Conservation (phyloP, 441 rosid species). For the Brassica balearica region DNA sequence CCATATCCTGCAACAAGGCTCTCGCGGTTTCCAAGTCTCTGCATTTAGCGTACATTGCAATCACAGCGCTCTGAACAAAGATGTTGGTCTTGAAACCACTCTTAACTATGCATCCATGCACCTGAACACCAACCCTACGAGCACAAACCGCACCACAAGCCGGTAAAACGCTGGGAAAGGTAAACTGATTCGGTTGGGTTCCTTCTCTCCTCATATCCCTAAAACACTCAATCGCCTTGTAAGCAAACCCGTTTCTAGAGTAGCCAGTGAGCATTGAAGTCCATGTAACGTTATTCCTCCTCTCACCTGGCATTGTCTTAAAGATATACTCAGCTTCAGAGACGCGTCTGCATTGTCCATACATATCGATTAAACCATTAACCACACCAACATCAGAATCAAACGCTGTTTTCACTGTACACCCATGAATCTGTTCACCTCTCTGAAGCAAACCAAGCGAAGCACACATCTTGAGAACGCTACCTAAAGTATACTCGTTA, state of each 20-base stretch:
- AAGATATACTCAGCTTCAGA: slow-evolving; percentile 77
- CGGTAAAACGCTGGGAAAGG: slow-evolving; percentile 78
- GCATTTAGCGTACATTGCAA: slow-evolving; percentile 90
- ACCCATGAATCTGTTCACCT: slow-evolving; percentile 83
- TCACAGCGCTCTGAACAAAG: slow-evolving; percentile 77
- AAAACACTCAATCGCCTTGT: slow-evolving; percentile 68
- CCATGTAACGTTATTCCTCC: slow-evolving; percentile 76
- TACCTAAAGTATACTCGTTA: slow-evolving; percentile 70
- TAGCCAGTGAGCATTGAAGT: slow-evolving; percentile 87
- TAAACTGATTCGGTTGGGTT: slow-evolving; percentile 68
- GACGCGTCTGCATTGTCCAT: slow-evolving; percentile 69
- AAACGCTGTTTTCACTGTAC: slow-evolving; percentile 56
- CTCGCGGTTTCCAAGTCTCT: slow-evolving; percentile 65
- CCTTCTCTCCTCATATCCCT: slow-evolving; percentile 64
- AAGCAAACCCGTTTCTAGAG: slow-evolving; percentile 61
- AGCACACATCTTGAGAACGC: slow-evolving; percentile 71
- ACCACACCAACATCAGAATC: slow-evolving; percentile 64
- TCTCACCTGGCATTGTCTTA: slow-evolving; percentile 46
- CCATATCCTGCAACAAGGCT: slow-evolving; percentile 54
- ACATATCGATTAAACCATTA: slow-evolving; percentile 84
- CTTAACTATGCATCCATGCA: slow-evolving; percentile 71
- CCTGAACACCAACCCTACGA: slow-evolving; percentile 65
- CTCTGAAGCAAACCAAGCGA: slow-evolving; percentile 48
- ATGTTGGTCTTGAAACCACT: slow-evolving; percentile 68
- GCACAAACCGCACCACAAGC: slow-evolving; percentile 69